These are phyloP conservation scores for Leccinum pachyderme DNA, from an alignment of 1,284 basidiomycete species.

Conservation along the genomic window DNA sequence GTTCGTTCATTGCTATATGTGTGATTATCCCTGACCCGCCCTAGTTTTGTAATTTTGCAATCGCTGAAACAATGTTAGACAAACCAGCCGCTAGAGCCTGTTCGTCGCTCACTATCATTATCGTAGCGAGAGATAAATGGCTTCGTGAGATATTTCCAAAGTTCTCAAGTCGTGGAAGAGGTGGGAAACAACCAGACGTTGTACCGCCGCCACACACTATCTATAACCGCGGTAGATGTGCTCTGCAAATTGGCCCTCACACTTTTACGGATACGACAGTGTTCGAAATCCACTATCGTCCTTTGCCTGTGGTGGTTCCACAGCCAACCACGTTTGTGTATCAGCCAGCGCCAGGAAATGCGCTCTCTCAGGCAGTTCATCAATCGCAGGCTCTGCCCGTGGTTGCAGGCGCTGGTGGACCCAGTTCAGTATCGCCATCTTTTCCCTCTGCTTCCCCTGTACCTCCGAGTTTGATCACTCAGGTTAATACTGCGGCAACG, in stretches of 20 bases:
- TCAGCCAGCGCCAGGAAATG: conserved; percentile 18
- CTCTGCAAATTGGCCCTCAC: conserved; percentile 71
- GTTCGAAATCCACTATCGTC: conserved; percentile 62
- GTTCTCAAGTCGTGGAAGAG: conserved; percentile 61
- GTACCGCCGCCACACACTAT: conserved; percentile 63
- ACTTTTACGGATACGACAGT: conserved; percentile 61
- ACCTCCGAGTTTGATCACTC: conserved; percentile 53
- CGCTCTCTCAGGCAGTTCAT: conserved; percentile 17
- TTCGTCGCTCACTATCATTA: conserved; percentile 27
- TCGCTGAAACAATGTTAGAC: conserved; percentile 67
- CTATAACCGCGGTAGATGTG: conserved; percentile 60
- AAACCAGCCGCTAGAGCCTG: conserved; percentile 8
- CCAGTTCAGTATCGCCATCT: conserved; percentile 41
- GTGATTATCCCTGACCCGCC: conserved; percentile 13
- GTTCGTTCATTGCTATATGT: background rate
- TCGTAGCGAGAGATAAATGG: conserved; percentile 66
- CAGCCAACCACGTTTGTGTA: conserved; percentile 27
- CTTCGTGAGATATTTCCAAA: conserved; percentile 65
- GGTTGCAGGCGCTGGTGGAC: conserved; percentile 15
- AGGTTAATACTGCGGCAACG: conserved; percentile 63
- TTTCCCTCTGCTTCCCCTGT: conserved; percentile 44
- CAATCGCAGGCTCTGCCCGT: conserved; percentile 9
- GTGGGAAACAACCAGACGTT: conserved; percentile 48
- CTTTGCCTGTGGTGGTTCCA: conserved; percentile 17
- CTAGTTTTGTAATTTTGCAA: conserved; percentile 54